Conservation (phyloP, 768 basidiomycete genomes). For the Macrocybe gigantea region DNA sequence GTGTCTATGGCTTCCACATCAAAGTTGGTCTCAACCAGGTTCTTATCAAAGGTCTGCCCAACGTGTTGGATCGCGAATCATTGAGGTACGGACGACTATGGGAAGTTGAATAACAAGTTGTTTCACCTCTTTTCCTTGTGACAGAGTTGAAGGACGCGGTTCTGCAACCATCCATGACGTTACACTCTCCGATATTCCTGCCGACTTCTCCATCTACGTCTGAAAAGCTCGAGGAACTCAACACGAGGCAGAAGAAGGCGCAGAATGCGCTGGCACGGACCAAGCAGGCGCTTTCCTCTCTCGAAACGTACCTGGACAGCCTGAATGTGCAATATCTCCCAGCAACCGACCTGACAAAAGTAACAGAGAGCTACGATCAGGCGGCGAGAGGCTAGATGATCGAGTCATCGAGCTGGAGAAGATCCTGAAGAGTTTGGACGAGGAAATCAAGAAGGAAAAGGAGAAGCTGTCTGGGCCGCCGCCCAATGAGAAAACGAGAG, state of each 20-base stretch:
- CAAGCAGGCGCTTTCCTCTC: conserved; percentile 14
- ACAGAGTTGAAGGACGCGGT: conserved; percentile 40
- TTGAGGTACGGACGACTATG: conserved; percentile 23
- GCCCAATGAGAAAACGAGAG: conserved; percentile 9
- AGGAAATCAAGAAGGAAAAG: conserved; percentile 14
- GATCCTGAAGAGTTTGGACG: conserved; percentile 10
- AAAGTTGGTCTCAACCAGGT: conserved; percentile 36
- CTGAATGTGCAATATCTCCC: conserved; percentile 19
- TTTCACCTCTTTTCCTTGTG: background rate
- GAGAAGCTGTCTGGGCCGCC: conserved; percentile 6
- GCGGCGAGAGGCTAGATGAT: conserved; percentile 19
- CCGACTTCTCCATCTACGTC: conserved; percentile 12
- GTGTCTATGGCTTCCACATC: conserved; percentile 30
- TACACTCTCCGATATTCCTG: conserved; percentile 19
- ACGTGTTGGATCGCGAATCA: conserved; percentile 30
- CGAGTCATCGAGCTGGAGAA: conserved; percentile 14
- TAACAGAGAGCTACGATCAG: conserved; percentile 15
- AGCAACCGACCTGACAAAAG: conserved; percentile 9
- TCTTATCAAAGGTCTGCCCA: conserved; percentile 30
- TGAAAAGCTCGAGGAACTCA: conserved; percentile 13
- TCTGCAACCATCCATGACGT: conserved; percentile 42
- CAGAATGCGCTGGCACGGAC: conserved; percentile 17
- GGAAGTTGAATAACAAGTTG: background rate
- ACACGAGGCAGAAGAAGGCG: conserved; percentile 9
- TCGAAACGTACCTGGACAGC: conserved; percentile 20